Conservation (phyloP, 2,329 filamentous ascomycete species). For the Sarocladium brachiariae region DNA sequence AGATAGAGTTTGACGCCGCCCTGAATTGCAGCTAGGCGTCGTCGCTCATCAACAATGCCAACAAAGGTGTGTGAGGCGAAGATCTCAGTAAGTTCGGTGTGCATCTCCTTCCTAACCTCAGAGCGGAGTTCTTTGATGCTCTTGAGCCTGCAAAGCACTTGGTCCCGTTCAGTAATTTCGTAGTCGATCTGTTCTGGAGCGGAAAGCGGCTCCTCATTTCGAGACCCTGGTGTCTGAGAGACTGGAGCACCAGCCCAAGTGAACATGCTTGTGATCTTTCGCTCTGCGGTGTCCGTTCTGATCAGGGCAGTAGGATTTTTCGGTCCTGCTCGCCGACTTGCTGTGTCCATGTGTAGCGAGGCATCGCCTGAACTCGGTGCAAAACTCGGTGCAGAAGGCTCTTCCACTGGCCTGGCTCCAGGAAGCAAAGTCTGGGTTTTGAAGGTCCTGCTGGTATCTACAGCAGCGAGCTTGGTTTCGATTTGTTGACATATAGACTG, state of each 20-base stretch:
- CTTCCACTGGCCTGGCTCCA: conserved; percentile 38
- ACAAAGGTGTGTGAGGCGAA: conserved; percentile 89
- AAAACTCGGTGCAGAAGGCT: no score
- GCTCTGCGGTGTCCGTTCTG: conserved; percentile 77
- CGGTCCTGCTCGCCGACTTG: conserved; percentile 29
- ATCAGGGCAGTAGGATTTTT: conserved; percentile 68
- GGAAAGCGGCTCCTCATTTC: conserved; percentile 27
- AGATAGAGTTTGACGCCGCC: conserved; percentile 87
- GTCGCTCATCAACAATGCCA: conserved; percentile 79
- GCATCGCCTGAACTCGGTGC: conserved; percentile 21
- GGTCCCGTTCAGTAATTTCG: conserved; percentile 62
- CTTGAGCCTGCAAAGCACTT: conserved; percentile 65
- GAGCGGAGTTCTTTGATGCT: conserved; percentile 81
- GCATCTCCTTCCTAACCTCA: conserved; percentile 72
- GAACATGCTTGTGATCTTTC: conserved; percentile 97
- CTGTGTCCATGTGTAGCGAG: conserved; percentile 23
- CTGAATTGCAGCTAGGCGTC: conserved; percentile 87
- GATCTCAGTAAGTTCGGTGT: conserved; percentile 79
- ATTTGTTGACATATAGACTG: conserved; percentile 78
- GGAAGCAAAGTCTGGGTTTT: conserved; percentile 87
- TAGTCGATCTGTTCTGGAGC: conserved; percentile 56
- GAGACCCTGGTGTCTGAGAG: conserved; percentile 9
- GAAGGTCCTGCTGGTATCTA: conserved; percentile 91
- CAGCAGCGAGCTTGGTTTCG: conserved; percentile 68
- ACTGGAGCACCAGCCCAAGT: conserved; percentile 38